Evolutionary conservation across 805 yeast genomes (phyloP).

Genomic region (Saccharomycopsis fodiens): DNA sequence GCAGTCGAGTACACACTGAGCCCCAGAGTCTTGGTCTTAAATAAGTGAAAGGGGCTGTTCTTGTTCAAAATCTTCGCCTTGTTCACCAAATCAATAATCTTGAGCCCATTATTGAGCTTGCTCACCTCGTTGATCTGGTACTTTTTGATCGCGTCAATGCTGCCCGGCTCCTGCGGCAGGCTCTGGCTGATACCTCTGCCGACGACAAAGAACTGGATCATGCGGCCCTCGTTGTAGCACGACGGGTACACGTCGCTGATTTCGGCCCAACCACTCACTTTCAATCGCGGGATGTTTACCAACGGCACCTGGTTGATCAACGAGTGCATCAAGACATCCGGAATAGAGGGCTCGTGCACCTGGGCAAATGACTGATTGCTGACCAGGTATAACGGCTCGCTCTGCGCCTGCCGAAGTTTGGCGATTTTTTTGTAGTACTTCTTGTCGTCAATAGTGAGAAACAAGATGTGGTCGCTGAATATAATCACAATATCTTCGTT

Average conservation of each 20-base stretch:
- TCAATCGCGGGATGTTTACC: constrained; percentile 55
- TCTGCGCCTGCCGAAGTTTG: neutral
- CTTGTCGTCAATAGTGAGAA: constrained; percentile 47
- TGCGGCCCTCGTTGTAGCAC: constrained; percentile 27
- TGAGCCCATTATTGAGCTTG: constrained; percentile 28
- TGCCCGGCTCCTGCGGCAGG: constrained; percentile 7
- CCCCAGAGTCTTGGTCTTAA: constrained; percentile 40
- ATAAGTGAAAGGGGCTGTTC: constrained; percentile 79
- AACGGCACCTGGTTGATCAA: constrained; percentile 79
- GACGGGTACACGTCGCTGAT: constrained; percentile 49
- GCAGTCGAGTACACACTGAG: constrained; percentile 56
- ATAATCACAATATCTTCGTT: constrained; percentile 56
- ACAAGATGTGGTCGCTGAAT: constrained; percentile 73
- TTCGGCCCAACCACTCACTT: constrained; percentile 60
- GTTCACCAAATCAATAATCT: constrained; percentile 49
- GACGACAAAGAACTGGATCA: constrained; percentile 21
- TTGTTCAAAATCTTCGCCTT: constrained; percentile 71
- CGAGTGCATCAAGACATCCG: constrained; percentile 86
- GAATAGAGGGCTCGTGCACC: constrained; percentile 46
- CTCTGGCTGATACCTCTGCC: constrained; percentile 22
- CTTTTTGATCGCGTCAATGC: constrained; percentile 18
- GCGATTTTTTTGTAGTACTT: constrained; percentile 27
- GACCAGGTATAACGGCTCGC: constrained; percentile 3
- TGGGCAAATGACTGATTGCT: constrained; percentile 19
- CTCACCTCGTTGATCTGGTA: constrained; percentile 25